phyloP scores from a whole-genome alignment of 148 eudicot genomes.

The Silene uniflora region DNA sequence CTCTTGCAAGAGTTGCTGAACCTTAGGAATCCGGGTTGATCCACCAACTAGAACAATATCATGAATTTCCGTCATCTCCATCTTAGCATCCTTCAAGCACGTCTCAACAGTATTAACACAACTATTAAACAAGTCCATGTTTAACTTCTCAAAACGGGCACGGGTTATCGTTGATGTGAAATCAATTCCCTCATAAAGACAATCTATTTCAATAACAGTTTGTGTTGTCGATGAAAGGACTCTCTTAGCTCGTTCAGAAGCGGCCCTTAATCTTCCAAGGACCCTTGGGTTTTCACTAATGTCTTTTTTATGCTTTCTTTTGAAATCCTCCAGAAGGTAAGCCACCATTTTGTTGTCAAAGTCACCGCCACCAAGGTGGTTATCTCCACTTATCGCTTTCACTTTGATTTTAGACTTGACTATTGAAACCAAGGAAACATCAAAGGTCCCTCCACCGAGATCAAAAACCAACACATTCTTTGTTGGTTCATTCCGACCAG shows the following conservation, averaged over 20 bases:
- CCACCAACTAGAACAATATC: conserved; percentile 10
- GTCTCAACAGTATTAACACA: not conserved
- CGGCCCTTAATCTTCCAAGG: not conserved
- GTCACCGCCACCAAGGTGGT: conserved; percentile 11
- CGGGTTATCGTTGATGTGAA: not conserved
- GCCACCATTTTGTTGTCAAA: conserved; percentile 8
- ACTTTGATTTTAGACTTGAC: not conserved
- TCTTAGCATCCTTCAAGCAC: conserved; percentile 10
- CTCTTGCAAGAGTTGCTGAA: not conserved
- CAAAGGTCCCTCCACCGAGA: conserved; percentile 18
- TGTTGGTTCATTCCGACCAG: not conserved
- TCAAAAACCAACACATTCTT: conserved; percentile 14
- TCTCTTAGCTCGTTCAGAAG: conserved; percentile 17
- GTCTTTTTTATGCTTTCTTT: conserved; percentile 1
- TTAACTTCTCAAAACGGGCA: not conserved
- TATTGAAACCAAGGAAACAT: conserved; percentile 1
- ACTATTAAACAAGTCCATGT: not conserved
- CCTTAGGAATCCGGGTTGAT: conserved; percentile 11
- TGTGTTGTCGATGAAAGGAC: not conserved
- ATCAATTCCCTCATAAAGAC: conserved; percentile 7
- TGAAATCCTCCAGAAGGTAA: not conserved
- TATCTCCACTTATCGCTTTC: not conserved
- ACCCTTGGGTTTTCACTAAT: not conserved
- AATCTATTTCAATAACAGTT: not conserved
- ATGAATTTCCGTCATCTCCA: not conserved